Evolutionary conservation across 2,329 filamentous ascomycete species (phyloP), one percentile per base, ranked within the genome.

Genomic region (Lachnellula occidentalis): DNA sequence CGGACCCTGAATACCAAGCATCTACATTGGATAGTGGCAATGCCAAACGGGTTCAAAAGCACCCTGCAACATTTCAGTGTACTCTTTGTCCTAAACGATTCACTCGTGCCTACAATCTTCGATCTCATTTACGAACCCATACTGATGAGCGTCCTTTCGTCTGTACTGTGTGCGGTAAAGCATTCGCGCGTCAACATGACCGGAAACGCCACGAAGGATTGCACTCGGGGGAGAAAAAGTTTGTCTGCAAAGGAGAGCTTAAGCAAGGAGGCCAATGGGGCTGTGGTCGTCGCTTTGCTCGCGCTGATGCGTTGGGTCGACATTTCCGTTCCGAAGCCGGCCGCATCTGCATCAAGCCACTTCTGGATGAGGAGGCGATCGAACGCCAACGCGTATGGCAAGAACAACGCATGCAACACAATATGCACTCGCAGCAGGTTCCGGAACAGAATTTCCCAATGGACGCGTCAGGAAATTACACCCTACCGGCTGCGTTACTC

Each of bases 221-320:
- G 42, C 94, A 99, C 68, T 95, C 90, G 0, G 94, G 94, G 42
- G 94, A 99, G 74, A 99, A 97, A 82, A 97, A 96, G 69, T 99
- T 97, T 69, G 89, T 97, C 7, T 99, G 94, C 73, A 91, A 90
- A 63, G 94, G 94, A 51, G 88, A 92, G 55, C 82, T 99, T 48
- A 92, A 92, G 62, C 83, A 83, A 2, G 85, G 86, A 46, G 86
- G 86, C 5, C 83, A 88, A 61, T 99, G 94, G 94, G 94, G 94
- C 19, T 99, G 94, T 64, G 90, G 90, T 3, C 82, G 94, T 58
- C 83, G 92, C 9, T 99, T 99, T 71, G 94, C 94, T 15, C 89
- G 94, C 64, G 94, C 94, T 5, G 94, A 99, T 74, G 94, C 94
- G 5, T 78, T 99, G 2, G 94, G 94, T 2, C 83, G 92, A 11